phyloP scores from a whole-genome alignment of 305 asterid species.

The Ilex paraguariensis region DNA sequence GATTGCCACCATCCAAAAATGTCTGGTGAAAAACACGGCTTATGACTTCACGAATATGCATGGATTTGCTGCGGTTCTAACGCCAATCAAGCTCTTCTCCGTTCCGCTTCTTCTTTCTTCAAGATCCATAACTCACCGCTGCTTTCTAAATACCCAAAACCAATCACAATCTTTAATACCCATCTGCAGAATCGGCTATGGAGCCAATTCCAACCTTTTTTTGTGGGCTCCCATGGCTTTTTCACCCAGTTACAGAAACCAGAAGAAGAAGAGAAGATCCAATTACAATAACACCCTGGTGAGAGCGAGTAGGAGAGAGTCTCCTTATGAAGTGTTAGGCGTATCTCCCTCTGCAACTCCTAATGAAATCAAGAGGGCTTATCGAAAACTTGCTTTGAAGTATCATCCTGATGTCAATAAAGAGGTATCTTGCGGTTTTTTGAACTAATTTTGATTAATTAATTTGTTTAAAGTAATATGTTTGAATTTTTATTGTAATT shows the following conservation, averaged over 20 bases:
- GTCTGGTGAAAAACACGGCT: too few relatives aligned
- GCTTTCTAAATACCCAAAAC: background rate
- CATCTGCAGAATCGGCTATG: background rate
- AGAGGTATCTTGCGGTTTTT: constrained; percentile 35
- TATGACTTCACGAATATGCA: background rate
- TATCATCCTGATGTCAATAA: constrained; percentile 95
- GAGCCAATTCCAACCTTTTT: background rate
- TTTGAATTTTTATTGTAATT: too few relatives aligned
- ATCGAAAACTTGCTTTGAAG: constrained; percentile 86
- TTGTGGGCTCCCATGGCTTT: background rate
- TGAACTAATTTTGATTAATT: constrained; percentile 1
- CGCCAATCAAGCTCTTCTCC: background rate
- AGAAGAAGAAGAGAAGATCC: constrained; percentile 19
- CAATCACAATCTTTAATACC: background rate
- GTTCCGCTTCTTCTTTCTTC: background rate
- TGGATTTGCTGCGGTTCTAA: background rate
- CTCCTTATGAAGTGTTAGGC: constrained; percentile 82
- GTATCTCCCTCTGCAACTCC: constrained; percentile 71
- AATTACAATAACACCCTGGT: constrained; percentile 23
- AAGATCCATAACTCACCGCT: background rate
- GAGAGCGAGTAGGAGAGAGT: constrained; percentile 53
- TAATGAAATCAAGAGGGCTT: constrained; percentile 79
- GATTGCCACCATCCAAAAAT: too few relatives aligned
- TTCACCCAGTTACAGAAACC: background rate
- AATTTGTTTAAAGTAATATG: background rate